Conservation (phyloP, 1,284 basidiomycete species). For the Rhizoctonia solani region DNA sequence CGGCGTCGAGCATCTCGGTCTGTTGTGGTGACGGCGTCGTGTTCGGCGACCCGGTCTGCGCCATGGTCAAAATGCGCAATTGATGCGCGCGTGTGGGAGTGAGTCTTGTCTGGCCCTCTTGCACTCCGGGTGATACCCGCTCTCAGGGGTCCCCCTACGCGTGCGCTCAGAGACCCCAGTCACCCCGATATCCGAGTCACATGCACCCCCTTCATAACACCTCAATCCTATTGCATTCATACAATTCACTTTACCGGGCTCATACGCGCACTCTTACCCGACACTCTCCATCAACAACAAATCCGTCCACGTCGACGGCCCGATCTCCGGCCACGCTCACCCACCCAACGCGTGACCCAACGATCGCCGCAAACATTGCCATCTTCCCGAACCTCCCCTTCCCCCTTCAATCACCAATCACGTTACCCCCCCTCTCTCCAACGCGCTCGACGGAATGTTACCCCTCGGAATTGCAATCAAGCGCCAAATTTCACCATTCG, state of each 20-base stretch:
- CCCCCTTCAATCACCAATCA: no score
- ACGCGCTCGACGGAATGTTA: no score
- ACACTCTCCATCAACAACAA: no score
- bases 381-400: no score
- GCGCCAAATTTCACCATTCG: no score
- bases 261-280: no score
- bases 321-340: not conserved
- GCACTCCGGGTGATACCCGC: not conserved
- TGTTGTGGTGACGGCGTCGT: constrained; percentile 23
- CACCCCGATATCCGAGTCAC: not conserved
- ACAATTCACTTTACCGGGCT: not conserved
- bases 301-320: no score
- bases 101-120: no score
- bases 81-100: not conserved
- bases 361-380: no score
- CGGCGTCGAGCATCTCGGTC: constrained; percentile 41
- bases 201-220: not conserved
- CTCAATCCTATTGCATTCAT: not conserved
- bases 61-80: not conserved
- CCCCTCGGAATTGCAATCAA: no score
- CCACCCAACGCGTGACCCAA: no score
- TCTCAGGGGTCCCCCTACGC: not conserved
- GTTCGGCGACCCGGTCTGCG: constrained; percentile 22
- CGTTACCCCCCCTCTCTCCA: no score
- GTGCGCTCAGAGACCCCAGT: not conserved